These are phyloP conservation scores for Eremomyces bilateralis DNA, from an alignment of 495 filamentous ascomycete species.

Conservation along the genomic window DNA sequence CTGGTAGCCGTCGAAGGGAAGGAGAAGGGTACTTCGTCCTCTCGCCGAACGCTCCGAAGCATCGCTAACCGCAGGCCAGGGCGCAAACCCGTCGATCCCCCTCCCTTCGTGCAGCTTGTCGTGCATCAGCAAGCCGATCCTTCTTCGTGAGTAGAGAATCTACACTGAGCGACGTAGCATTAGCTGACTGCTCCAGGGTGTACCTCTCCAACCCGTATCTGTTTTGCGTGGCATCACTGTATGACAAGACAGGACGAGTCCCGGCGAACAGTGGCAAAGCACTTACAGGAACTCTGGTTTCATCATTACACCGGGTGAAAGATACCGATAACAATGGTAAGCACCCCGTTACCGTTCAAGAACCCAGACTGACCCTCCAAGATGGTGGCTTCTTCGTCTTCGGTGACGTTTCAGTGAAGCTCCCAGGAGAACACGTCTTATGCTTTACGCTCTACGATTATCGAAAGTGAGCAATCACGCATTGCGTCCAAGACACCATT, in stretches of 20 bases:
- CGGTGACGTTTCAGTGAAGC: conserved; percentile 69
- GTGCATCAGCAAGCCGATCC: conserved; percentile 52
- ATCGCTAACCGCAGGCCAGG: conserved; percentile 28
- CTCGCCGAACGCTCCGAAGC: not conserved
- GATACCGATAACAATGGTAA: conserved; percentile 66
- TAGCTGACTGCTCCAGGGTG: conserved; percentile 15
- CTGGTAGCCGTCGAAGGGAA: conserved; percentile 15
- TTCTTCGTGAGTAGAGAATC: not conserved
- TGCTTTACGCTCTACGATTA: conserved; percentile 50
- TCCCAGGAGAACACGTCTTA: conserved; percentile 57
- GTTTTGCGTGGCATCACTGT: conserved; percentile 55
- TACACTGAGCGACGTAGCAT: not conserved
- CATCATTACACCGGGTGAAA: conserved; percentile 82
- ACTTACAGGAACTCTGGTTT: conserved; percentile 65
- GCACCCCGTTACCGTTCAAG: not conserved
- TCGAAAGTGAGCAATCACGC: no score
- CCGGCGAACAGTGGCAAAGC: conserved; percentile 25
- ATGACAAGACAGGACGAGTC: conserved; percentile 30
- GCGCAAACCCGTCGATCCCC: conserved; percentile 87
- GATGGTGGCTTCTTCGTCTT: conserved; percentile 98
- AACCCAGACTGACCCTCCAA: conserved; percentile 7
- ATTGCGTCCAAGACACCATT: no score
- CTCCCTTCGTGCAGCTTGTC: conserved; percentile 71
- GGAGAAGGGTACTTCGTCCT: conserved; percentile 15
- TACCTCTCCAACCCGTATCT: conserved; percentile 62